phyloP scores from a whole-genome alignment of 75 land plant species.

The Picea glauca region DNA sequence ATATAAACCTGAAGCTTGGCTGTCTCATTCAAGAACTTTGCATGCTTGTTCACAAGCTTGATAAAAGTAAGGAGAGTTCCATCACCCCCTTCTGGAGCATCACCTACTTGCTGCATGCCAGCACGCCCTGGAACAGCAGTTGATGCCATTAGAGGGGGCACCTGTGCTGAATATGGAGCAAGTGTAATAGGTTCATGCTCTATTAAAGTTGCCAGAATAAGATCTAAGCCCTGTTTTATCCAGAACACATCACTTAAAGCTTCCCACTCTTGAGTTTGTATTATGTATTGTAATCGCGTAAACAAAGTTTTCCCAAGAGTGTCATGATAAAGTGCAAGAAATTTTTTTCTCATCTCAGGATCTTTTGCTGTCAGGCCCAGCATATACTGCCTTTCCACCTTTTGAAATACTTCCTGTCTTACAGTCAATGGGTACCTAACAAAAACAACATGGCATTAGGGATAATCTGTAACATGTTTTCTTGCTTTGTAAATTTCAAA shows the following conservation, averaged over 20 bases:
- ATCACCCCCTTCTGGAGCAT: slow-evolving; percentile 43
- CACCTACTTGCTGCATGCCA: slow-evolving; percentile 41
- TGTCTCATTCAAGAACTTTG: slow-evolving; percentile 73
- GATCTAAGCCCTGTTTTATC: slow-evolving; percentile 94
- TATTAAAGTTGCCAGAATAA: slow-evolving; percentile 80
- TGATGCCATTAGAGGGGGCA: slow-evolving; percentile 67
- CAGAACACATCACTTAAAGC: slow-evolving; percentile 96
- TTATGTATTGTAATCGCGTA: slow-evolving; percentile 79
- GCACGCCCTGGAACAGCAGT: slow-evolving; percentile 50
- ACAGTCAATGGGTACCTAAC: slow-evolving; percentile 62
- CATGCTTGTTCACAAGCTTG: slow-evolving; percentile 65
- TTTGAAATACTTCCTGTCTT: slow-evolving; percentile 87
- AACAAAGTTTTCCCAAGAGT: slow-evolving; percentile 83
- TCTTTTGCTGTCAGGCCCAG: slow-evolving; percentile 88
- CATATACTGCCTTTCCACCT: slow-evolving; percentile 87
- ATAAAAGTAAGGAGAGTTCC: slow-evolving; percentile 69
- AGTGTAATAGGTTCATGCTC: slow-evolving; percentile 88
- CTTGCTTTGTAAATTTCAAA: background rate
- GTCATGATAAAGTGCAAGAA: slow-evolving; percentile 88
- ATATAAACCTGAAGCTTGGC: slow-evolving; percentile 81
- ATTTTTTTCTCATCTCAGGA: slow-evolving; percentile 77
- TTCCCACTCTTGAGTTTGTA: slow-evolving; percentile 95
- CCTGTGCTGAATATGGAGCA: slow-evolving; percentile 92
- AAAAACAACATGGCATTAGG: background rate
- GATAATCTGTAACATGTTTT: background rate